Evolutionary conservation across 2,329 filamentous ascomycete species (phyloP), one percentile per base, ranked within the genome.

Genomic region (Cladophialophora carrionii): DNA sequence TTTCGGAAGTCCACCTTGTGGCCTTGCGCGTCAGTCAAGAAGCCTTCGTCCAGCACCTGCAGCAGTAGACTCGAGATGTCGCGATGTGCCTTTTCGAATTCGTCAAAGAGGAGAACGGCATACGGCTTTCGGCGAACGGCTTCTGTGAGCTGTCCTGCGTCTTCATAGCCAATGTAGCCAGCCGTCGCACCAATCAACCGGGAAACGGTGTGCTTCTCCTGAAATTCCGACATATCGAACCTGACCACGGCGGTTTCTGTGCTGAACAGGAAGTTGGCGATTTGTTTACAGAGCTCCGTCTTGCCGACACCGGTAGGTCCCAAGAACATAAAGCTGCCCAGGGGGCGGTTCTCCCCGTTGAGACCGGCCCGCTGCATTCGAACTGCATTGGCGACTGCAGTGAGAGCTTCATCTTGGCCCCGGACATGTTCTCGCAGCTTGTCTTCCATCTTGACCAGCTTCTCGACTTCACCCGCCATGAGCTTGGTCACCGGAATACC

Each of bases 141-240:
- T 79, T 99, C 95, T 0, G 95, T 98, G 10, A 99, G 84, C 78
- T 98, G 95, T 0, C 95, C 95, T 3, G 94, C 93, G 74, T 98
- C 95, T 54, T 99, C 95, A 74, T 98, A 98, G 9, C 95, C 95
- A 29, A 98, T 90, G 74, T 98, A 98, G 24, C 94, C 94, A 5
- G 95, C 94, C 0, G 95, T 95, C 2, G 90, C 90, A 52, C 95
- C 95, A 70, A 98, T 97, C 34, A 98, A 85, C 20, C 94, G 86
- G 31, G 91, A 96, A 62, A 98, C 90, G 3, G 95, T 98, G 75
- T 98, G 94, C 77, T 96, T 96, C 76, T 98, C 95, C 75, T 96
- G 92, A 76, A 97, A 98, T 75, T 99, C 95, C 72, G 88, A 91
- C 95, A 98, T 98, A 77, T 98, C 95, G 77, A 98, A 98, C 37